Evolutionary conservation across 805 yeast species (phyloP), one percentile per base, ranked within the genome.

Genomic region (Novakomyces olei): DNA sequence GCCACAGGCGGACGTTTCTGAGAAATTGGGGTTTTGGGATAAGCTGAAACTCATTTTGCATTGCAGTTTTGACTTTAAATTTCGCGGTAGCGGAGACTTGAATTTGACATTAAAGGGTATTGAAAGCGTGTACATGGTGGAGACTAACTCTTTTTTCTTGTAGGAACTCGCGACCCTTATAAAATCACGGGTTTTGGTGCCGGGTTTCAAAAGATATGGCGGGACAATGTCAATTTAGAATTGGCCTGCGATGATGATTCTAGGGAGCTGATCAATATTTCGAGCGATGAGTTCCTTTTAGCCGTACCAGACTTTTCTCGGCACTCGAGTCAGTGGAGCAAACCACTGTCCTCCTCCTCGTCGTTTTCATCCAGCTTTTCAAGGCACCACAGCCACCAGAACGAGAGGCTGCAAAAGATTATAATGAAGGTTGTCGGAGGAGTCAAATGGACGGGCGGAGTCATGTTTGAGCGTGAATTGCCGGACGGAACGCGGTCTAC

Each of bases 1-100:
- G 48, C 92, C 93, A 0, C 92, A 91, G 0, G 54, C 76, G 10
- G 96, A 83, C 48, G 83, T 83, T 0, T 78, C 93, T 2, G 64
- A 68, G 3, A 75, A 74, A 42, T 54, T 80, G 9, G 96, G 96
- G 1, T 72, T 81, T 42, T 83, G 96, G 96, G 96, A 83, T 51
- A 85, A 81, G 48, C 51, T 80, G 18, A 56, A 93, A 32, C 61
- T 71, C 19, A 59, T 74, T 10, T 55, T 80, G 42, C 95, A 83
- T 54, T 92, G 0, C 63, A 67, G 14, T 51, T 72, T 34, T 51
- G 49, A 2, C 58, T 80, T 35, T 46, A 53, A n/a, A n/a, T n/a
- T n/a, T n/a, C n/a, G n/a, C n/a, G n/a, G n/a, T n/a, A n/a, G n/a
- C n/a, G n/a, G n/a, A n/a, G n/a, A n/a, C n/a, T n/a, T n/a, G n/a